A percentile compares a stretch with the other conserved stretches of the same genome.
These are phyloP conservation scores for Croton laevigatus DNA, from an alignment of 441 rosid genomes.

Conservation along the genomic window DNA sequence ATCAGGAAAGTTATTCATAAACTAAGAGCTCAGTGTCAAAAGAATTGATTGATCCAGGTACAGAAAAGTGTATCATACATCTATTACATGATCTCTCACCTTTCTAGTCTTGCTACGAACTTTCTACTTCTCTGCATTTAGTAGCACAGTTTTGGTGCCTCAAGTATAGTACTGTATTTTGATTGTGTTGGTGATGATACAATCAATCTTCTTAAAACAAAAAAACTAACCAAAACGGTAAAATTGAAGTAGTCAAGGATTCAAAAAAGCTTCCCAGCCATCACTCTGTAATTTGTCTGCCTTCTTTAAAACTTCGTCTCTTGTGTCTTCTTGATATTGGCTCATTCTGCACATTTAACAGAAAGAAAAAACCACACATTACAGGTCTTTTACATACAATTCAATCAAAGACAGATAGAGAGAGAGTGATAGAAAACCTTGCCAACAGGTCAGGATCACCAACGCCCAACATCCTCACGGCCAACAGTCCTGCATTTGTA, in stretches of 20 bases:
- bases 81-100: not conserved
- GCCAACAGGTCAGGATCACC: slow-evolving; percentile 58
- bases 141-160: not conserved
- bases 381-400: not conserved
- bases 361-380: not conserved
- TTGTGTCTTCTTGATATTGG: slow-evolving; percentile 77
- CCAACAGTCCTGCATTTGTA: slow-evolving; percentile 82
- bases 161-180: not conserved
- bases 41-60: not conserved
- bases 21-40: no score
- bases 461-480: slow-evolving; percentile 70
- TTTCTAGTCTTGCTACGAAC: not conserved
- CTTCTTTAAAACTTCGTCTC: slow-evolving; percentile 58
- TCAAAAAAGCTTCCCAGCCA: slow-evolving; percentile 81
- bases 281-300: slow-evolving; percentile 53
- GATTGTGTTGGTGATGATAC: not conserved
- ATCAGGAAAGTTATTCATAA: no score
- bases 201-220: not conserved
- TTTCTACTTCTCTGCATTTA: not conserved
- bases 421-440: slow-evolving; percentile 35
- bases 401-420: not conserved
- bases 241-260: slow-evolving; percentile 29
- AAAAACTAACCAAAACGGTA: not conserved
- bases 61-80: not conserved
- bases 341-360: slow-evolving; percentile 49